Base-by-base conservation (phyloP, 306 rosid genomes). In the Acacia melanoxylon region DNA sequence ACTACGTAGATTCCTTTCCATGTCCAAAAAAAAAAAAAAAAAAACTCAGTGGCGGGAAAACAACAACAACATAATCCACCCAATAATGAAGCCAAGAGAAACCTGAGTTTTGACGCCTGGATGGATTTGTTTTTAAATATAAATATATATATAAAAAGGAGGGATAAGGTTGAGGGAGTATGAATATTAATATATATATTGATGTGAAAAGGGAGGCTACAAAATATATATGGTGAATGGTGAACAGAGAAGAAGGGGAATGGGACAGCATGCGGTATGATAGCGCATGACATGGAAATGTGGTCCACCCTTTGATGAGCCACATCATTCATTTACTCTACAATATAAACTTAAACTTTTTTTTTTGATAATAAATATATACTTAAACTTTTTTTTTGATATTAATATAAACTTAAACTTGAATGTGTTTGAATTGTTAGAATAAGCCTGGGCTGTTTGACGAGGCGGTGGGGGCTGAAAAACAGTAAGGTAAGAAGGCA, bases 201-300 rank as follows among this genome's bases (percentile, higher is more conserved):
- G 65, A 58, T 22, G 31, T 37, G 10, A 61, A 25, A 61, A 11
- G 33, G 19, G 35, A 61, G 35, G 54, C 77, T 68, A 77, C 80
- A 83, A 72, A 72, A 52, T 42, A 69, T 58, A n/a, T n/a, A n/a
- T n/a, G 2, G 1, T 27, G 1, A 1, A 29, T 29, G 83, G 75
- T n/a, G 74, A 27, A 42, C 19, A 75, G 68, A 1, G 62, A 44
- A 6, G 63, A 62, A 6, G 51, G 65, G 19, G 37, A 84, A 42
- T 67, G 69, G 81, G 78, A 83, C 59, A 56, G 88, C 90, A 84
- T 84, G 88, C 86, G 84, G 78, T 29, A 88, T 86, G 72, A 88
- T 88, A 84, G 80, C 91, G 87, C 89, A 83, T 86, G 91, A 82
- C 76, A 81, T 67, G 81, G 87, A 76, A 78, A 20, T 83, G 85